phyloP scores from a whole-genome alignment of 1,284 basidiomycete species.

The Leccinum subrobustum region DNA sequence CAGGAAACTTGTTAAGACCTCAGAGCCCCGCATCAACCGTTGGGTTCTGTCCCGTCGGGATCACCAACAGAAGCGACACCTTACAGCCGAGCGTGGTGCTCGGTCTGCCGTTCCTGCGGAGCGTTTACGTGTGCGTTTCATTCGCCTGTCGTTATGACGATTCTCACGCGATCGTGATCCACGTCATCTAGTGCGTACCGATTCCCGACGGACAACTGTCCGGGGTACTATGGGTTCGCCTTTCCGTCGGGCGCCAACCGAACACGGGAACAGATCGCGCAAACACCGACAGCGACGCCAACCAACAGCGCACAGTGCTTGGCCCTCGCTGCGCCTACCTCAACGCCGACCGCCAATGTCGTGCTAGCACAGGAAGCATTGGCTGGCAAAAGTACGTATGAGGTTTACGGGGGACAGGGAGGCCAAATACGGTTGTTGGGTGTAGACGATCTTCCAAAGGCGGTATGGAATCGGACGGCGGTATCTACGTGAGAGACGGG shows the following conservation, averaged over 20 bases:
- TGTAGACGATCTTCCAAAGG: conserved; percentile 16
- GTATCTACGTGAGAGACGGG: conserved; percentile 4
- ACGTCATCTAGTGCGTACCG: conserved; percentile 29
- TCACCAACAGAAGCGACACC: conserved; percentile 15
- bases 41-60: conserved; percentile 28
- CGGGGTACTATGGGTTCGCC: conserved; percentile 33
- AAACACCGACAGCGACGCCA: conserved; percentile 28
- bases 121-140: conserved; percentile 32
- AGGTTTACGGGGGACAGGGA: conserved; percentile 16
- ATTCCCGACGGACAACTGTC: conserved; percentile 30
- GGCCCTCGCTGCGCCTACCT: conserved; percentile 26
- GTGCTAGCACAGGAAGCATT: conserved; percentile 10
- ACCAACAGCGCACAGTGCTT: conserved; percentile 25
- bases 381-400: conserved; percentile 6
- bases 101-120: conserved; percentile 32
- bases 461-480: conserved; percentile 29
- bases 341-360: conserved; percentile 24
- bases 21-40: not conserved
- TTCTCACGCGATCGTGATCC: not conserved
- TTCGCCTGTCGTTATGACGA: not conserved
- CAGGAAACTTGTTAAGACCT: conserved; percentile 23
- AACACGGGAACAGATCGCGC: conserved; percentile 28
- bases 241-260: conserved; percentile 29
- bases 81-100: conserved; percentile 14
- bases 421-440: conserved; percentile 16